A percentile compares a stretch with the other conserved stretches of the same genome.
These are phyloP conservation scores for Metschnikowia kofuensis DNA, from an alignment of 805 yeast species.

Conservation along the genomic window DNA sequence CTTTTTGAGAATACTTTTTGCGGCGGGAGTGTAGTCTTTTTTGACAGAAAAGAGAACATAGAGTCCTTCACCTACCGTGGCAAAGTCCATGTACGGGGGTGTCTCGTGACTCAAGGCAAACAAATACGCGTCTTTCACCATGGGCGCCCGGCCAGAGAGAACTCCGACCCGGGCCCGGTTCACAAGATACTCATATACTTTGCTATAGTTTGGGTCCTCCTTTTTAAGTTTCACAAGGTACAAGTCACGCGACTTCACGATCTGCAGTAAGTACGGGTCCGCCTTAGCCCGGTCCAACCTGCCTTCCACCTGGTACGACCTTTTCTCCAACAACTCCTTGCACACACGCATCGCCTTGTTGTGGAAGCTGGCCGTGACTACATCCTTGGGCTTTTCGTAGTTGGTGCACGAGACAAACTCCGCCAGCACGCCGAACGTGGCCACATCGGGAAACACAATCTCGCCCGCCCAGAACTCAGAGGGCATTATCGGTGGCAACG, in stretches of 20 bases:
- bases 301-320: constrained; percentile 54
- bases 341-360: constrained; percentile 26
- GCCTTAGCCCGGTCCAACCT: constrained; percentile 56
- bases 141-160: constrained; percentile 44
- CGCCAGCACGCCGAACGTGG: constrained; percentile 38
- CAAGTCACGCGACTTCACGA: constrained; percentile 49
- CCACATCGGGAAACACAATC: constrained; percentile 48
- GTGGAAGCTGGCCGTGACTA: constrained; percentile 17
- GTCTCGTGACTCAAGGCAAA: constrained; percentile 33
- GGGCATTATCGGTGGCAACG: constrained; percentile 17
- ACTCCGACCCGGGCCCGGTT: constrained; percentile 56
- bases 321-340: constrained; percentile 27
- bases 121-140: constrained; percentile 64
- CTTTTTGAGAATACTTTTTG: constrained; percentile 22
- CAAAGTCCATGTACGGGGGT: constrained; percentile 13
- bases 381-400: constrained; percentile 20
- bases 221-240: constrained; percentile 44
- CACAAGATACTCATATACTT: constrained; percentile 44
- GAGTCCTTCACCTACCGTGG: constrained; percentile 10
- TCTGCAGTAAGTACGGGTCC: constrained; percentile 50
- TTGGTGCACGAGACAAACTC: constrained; percentile 37
- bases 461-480: constrained; percentile 44
- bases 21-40: constrained; percentile 31
- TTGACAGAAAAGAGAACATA: constrained; percentile 36
- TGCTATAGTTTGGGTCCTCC: constrained; percentile 23